These are phyloP conservation scores for Trifolium pratense DNA, from an alignment of 306 rosid genomes.

Conservation along the genomic window DNA sequence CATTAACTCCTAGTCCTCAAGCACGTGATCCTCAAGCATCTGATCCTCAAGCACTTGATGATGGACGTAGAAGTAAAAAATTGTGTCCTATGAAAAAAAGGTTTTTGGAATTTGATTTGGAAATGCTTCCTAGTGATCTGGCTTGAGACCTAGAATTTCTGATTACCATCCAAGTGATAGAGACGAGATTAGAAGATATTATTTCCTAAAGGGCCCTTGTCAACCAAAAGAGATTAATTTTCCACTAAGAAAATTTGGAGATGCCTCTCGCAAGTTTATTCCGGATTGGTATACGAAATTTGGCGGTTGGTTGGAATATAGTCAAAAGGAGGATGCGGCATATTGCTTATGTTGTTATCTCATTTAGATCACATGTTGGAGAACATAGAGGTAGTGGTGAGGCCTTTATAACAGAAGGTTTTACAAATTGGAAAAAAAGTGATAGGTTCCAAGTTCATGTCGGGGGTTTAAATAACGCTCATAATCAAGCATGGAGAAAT, in stretches of 20 bases:
- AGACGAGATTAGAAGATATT: neutral
- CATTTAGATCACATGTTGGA: neutral
- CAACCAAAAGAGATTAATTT: slow-evolving; percentile 14
- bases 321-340: neutral
- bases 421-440: neutral
- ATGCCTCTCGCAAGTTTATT: neutral
- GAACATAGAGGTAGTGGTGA: neutral
- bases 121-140: neutral
- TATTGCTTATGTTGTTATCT: neutral
- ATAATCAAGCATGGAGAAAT: slow-evolving; percentile 16
- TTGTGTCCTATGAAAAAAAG: neutral
- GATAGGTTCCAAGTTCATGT: neutral
- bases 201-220: neutral
- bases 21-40: too few relatives aligned
- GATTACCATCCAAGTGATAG: neutral
- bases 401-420: neutral
- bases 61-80: too few relatives aligned
- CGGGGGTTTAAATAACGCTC: neutral
- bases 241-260: neutral
- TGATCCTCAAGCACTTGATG: too few relatives aligned
- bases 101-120: neutral
- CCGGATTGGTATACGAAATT: neutral
- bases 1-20: too few relatives aligned
- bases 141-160: neutral
- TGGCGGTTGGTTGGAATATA: neutral